Evolutionary conservation across 805 yeast genomes (phyloP), one percentile per base, ranked within the genome.

Genomic region (Saccharomycopsis sp.): DNA sequence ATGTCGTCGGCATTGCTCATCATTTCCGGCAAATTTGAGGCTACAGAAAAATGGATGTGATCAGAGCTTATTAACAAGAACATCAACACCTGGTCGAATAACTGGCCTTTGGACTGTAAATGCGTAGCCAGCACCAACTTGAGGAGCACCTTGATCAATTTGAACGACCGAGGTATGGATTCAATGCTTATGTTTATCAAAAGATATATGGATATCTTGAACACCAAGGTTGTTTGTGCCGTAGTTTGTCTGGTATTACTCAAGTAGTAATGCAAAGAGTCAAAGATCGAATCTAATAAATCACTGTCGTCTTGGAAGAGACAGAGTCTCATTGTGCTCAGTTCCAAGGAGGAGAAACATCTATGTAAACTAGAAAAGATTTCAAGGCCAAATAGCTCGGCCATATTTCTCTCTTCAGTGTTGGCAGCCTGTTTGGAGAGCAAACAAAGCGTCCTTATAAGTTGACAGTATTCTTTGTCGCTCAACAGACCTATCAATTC

Each of bases 271-370:
- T 23, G 20, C 24, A 58, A 22, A 38, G 41, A 53, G 14, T 53
- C 55, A 2, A 49, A 23, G 8, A 58, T 15, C 2, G 62, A 53
- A n/a, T 17, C n/a, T n/a, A 54, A 15, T 5, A 58, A 25, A 9
- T 49, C 47, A 12, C 42, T 24, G 14, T 20, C 12, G 51, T 41
- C 47, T 53, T 60, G 20, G 63, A 54, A 47, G 55, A 60, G 15
- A 54, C 42, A 8, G 60, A 47, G 19, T 57, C 59, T 67, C 66
- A 66, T 54, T 19, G 61, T 52, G 25, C 64, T 17, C 57, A 23
- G 3, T 44, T 56, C 1, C 19, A 44, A 42, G 62, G 63, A 34
- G 65, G 66, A 14, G 56, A 44, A 44, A 44, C 22, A 12, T 12
- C 12, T 3, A 19, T 44, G 12, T 17, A 44, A 44, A 44, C 49